These are phyloP conservation scores for Gypsophila paniculata DNA, from an alignment of 179 eudicot genomes.

Conservation along the genomic window DNA sequence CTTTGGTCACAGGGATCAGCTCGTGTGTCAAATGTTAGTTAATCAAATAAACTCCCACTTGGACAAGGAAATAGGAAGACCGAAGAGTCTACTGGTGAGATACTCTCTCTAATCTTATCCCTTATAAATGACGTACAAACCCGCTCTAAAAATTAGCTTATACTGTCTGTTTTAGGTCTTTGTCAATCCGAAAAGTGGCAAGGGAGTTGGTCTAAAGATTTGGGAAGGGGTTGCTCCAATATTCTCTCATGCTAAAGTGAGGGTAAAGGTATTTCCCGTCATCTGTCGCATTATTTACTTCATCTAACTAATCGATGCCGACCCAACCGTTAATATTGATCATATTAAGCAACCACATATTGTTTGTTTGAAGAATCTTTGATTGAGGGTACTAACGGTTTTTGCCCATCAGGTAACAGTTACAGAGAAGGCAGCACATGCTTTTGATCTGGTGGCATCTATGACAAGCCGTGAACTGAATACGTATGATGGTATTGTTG, in stretches of 20 bases:
- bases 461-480: constrained; percentile 64
- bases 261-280: constrained; percentile 52
- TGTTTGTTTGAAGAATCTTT: constrained; percentile 4
- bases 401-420: constrained; percentile 53
- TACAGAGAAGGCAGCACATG: constrained; percentile 90
- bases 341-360: background rate
- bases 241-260: constrained; percentile 77
- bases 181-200: constrained; percentile 89
- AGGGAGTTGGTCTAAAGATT: constrained; percentile 59
- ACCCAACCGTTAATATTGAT: background rate
- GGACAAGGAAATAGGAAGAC: constrained; percentile 54
- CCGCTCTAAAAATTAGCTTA: background rate
- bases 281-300: background rate
- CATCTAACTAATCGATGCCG: background rate
- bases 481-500: constrained; percentile 77
- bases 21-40: constrained; percentile 57
- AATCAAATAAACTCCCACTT: constrained; percentile 45
- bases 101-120: background rate
- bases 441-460: constrained; percentile 66
- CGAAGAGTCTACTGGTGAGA: constrained; percentile 80
- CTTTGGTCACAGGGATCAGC: constrained; percentile 67
- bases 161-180: constrained; percentile 56
- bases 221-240: constrained; percentile 84
- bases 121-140: constrained; percentile 2
- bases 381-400: background rate